Conservation (phyloP, 345 rosid genomes). For the Dipteronia sinensis region DNA sequence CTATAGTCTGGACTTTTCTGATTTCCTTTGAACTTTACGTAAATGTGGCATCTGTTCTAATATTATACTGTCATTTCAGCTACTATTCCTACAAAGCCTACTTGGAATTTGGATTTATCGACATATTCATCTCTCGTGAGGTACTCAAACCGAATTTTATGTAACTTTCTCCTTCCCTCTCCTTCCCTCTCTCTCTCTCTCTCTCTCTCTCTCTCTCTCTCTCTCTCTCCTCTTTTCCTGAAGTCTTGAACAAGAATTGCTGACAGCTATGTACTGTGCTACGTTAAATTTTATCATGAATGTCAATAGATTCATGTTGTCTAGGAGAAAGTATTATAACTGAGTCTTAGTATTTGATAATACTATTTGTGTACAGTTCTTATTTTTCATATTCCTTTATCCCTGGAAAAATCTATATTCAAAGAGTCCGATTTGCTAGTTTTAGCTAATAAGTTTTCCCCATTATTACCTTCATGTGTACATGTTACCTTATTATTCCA, state of each 20-base stretch:
- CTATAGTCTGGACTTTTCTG: background rate
- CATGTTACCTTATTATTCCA: no score
- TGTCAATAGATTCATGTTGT: background rate
- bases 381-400: background rate
- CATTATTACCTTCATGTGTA: no score
- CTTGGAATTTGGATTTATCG: conserved; percentile 83
- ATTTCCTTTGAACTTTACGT: background rate
- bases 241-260: background rate
- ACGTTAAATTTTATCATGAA: background rate
- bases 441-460: no score
- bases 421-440: no score
- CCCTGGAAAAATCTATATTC: background rate
- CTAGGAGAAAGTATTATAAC: background rate
- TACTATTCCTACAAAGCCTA: conserved; percentile 85
- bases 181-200: no score
- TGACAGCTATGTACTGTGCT: background rate
- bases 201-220: background rate
- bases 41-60: conserved; percentile 16
- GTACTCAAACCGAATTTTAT: conserved; percentile 38
- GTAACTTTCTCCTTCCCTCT: background rate
- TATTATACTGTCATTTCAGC: conserved; percentile 44
- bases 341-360: no score
- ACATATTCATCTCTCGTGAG: conserved; percentile 95
- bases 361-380: background rate
- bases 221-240: background rate